A percentile compares a stretch with the other conserved stretches of the same genome.
phyloP scores from a whole-genome alignment of 2,329 filamentous ascomycete species.

The Fusarium oxysporum region DNA sequence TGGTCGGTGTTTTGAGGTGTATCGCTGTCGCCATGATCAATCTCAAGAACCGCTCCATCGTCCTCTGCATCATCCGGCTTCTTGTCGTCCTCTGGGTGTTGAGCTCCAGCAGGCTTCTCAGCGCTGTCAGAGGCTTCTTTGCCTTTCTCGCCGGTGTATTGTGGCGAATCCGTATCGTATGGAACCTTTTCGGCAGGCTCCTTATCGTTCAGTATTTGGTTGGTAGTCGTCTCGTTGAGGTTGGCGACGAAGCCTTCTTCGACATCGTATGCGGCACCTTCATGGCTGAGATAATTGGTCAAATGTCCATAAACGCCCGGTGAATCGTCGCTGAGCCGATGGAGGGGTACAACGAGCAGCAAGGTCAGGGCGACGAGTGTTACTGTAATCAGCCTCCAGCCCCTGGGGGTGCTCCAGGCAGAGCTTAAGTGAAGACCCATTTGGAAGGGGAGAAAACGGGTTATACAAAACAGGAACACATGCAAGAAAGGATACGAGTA shows the following conservation, averaged over 20 bases:
- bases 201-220: conserved; percentile 21
- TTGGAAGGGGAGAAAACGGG: conserved; percentile 1
- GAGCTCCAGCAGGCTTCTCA: not conserved
- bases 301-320: conserved; percentile 48
- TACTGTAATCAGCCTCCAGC: conserved; percentile 45
- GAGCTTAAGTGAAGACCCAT: conserved; percentile 44
- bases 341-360: conserved; percentile 48
- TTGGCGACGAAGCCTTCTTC: conserved; percentile 39
- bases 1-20: not conserved
- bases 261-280: conserved; percentile 52
- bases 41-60: conserved; percentile 3
- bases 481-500: conserved; percentile 6
- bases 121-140: conserved; percentile 1
- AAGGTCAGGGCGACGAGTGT: conserved; percentile 45
- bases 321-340: conserved; percentile 45
- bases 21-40: not conserved
- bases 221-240: conserved; percentile 50
- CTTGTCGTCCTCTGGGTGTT: not conserved
- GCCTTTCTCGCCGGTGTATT: conserved; percentile 24
- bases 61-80: conserved; percentile 2
- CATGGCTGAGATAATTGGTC: conserved; percentile 47
- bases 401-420: conserved; percentile 45
- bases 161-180: conserved; percentile 14
- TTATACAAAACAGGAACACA: conserved; percentile 11
- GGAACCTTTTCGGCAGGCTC: conserved; percentile 10